phyloP scores from a whole-genome alignment of 768 basidiomycete species.

The Termitomyces sp. region DNA sequence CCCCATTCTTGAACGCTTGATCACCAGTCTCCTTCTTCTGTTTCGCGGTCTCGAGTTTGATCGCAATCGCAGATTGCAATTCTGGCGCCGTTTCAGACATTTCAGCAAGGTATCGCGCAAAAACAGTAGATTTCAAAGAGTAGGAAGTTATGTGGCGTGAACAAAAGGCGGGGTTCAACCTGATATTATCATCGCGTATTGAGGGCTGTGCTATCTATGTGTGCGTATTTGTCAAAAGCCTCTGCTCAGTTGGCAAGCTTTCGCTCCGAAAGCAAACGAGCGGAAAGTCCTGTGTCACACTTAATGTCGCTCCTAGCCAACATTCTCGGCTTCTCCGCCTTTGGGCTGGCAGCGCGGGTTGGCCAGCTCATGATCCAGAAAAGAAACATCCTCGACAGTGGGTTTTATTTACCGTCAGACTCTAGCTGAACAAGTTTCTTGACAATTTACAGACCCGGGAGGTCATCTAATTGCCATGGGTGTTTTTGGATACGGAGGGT shows the following conservation, averaged over 20 bases:
- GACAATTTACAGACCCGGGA: slow-evolving; percentile 51
- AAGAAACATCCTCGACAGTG: slow-evolving; percentile 77
- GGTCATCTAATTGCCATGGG: slow-evolving; percentile 70
- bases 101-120: slow-evolving; percentile 3
- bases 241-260: slow-evolving; percentile 8
- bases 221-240: slow-evolving; percentile 23
- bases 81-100: slow-evolving; percentile 27
- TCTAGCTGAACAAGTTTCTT: not conserved
- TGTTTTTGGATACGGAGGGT: slow-evolving; percentile 70
- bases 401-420: slow-evolving; percentile 29
- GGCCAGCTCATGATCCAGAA: slow-evolving; percentile 87
- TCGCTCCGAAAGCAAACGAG: slow-evolving; percentile 10
- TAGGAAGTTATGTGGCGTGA: slow-evolving; percentile 11
- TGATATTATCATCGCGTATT: slow-evolving; percentile 21
- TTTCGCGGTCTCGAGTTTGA: slow-evolving; percentile 60
- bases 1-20: slow-evolving; percentile 65
- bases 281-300: not conserved
- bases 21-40: slow-evolving; percentile 67
- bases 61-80: slow-evolving; percentile 26
- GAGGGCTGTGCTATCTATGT: slow-evolving; percentile 37
- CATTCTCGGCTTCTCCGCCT: slow-evolving; percentile 73
- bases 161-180: not conserved
- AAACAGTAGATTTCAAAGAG: slow-evolving; percentile 10
- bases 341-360: slow-evolving; percentile 80
- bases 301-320: slow-evolving; percentile 65